phyloP scores from a whole-genome alignment of 805 yeast species.

The Isabelozyma heimii region DNA sequence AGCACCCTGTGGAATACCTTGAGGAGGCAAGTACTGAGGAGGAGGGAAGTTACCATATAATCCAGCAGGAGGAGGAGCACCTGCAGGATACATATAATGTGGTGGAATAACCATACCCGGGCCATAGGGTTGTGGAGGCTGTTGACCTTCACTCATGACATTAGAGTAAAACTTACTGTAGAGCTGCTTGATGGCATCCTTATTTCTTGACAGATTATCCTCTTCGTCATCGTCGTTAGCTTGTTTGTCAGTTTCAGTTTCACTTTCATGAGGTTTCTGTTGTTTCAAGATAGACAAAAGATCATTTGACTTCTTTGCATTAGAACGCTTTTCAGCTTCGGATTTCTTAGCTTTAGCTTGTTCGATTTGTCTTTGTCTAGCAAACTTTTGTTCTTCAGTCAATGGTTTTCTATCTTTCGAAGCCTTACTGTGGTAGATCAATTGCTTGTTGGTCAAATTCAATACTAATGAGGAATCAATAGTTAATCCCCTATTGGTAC shows the following conservation, averaged over 20 bases:
- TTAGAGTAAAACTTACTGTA: conserved; percentile 43
- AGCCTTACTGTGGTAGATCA: conserved; percentile 71
- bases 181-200: conserved; percentile 37
- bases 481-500: conserved; percentile 77
- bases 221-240: conserved; percentile 4
- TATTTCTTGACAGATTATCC: conserved; percentile 13
- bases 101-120: conserved; percentile 6
- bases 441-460: conserved; percentile 72
- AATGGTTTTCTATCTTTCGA: conserved; percentile 41
- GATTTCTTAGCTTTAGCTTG: conserved; percentile 4
- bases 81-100: background rate
- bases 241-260: conserved; percentile 1
- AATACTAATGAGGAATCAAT: conserved; percentile 79
- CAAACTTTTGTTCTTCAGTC: conserved; percentile 16
- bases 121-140: conserved; percentile 3
- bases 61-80: conserved; percentile 2
- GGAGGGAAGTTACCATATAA: background rate
- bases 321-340: conserved; percentile 5
- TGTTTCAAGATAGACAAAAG: conserved; percentile 28
- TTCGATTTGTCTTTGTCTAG: conserved; percentile 6
- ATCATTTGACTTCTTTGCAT: conserved; percentile 26
- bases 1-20: conserved; percentile 14
- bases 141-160: conserved; percentile 38
- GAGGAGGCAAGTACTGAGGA: background rate
- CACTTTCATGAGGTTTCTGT: conserved; percentile 3